phyloP scores from a whole-genome alignment of 2,329 filamentous ascomycete genomes.

The Diaporthe sp. region DNA sequence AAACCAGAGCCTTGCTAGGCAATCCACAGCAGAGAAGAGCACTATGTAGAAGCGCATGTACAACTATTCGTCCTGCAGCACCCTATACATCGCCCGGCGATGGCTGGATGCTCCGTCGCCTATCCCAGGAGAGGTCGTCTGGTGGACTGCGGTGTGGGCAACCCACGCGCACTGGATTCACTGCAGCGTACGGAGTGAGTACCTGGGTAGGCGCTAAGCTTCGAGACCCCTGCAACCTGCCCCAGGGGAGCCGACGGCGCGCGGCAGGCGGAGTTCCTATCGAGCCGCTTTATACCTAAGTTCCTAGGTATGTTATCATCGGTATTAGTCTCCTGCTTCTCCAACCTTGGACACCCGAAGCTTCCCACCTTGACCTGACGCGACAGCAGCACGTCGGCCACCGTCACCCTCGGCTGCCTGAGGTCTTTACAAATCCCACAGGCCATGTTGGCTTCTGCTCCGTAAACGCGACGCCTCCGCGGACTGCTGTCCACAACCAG shows the following conservation, averaged over 20 bases:
- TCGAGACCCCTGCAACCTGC: not conserved
- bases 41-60: not conserved
- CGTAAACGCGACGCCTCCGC: slow-evolving; percentile 15
- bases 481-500: slow-evolving; percentile 37
- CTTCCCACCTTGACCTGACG: not conserved
- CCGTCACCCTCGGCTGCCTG: slow-evolving; percentile 27
- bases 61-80: not conserved
- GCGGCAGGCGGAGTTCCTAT: not conserved
- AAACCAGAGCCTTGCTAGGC: not conserved
- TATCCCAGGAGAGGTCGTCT: not conserved
- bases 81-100: not conserved
- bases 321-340: not conserved
- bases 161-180: not conserved
- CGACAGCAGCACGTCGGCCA: slow-evolving; percentile 15
- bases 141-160: not conserved
- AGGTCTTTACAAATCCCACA: slow-evolving; percentile 4
- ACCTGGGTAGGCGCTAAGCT: not conserved
- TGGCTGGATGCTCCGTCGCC: no score
- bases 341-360: not conserved
- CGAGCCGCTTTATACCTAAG: no score
- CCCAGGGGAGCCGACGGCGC: not conserved
- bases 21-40: not conserved
- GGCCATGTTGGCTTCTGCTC: slow-evolving; percentile 21
- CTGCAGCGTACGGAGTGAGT: not conserved
- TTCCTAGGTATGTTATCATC: no score